Evolutionary conservation across 306 rosid species (phyloP).

Genomic region (Coriaria nepalensis): DNA sequence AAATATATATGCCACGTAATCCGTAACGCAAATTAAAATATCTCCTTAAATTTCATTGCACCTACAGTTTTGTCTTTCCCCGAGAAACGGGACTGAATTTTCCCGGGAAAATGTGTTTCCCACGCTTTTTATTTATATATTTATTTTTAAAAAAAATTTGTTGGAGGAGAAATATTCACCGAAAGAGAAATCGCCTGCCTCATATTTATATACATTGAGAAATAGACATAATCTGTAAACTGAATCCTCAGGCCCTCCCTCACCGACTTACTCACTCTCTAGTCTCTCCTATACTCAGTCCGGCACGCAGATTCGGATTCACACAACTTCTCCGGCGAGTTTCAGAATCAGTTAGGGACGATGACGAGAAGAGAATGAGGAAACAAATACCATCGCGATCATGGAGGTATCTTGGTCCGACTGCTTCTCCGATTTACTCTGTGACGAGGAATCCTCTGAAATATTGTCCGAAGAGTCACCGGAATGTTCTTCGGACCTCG

Average conservation of each 20-base stretch:
- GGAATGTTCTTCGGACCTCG: constrained; percentile 45
- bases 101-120: constrained; percentile 9
- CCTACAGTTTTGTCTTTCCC: constrained; percentile 11
- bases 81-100: constrained; percentile 10
- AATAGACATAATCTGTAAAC: constrained; percentile 17
- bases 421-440: constrained; percentile 52
- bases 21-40: too few species aligned
- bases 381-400: constrained; percentile 15
- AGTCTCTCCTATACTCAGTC: too few species aligned
- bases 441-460: constrained; percentile 56
- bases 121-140: constrained; percentile 3
- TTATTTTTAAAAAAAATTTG: too few species aligned
- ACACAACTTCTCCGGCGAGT: constrained; percentile 11
- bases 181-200: not conserved
- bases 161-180: not conserved
- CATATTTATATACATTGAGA: constrained; percentile 1
- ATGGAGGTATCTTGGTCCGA: constrained; percentile 73
- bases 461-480: constrained; percentile 53
- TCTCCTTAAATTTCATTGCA: not conserved
- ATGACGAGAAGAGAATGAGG: constrained; percentile 53
- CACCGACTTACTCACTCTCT: too few species aligned
- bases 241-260: constrained; percentile 6
- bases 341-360: not conserved
- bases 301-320: too few species aligned
- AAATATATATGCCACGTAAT: too few species aligned